A percentile compares a stretch with the other conserved stretches of the same genome.
phyloP scores from a whole-genome alignment of 2,329 filamentous ascomycete species.

The Teratosphaeria destructans region DNA sequence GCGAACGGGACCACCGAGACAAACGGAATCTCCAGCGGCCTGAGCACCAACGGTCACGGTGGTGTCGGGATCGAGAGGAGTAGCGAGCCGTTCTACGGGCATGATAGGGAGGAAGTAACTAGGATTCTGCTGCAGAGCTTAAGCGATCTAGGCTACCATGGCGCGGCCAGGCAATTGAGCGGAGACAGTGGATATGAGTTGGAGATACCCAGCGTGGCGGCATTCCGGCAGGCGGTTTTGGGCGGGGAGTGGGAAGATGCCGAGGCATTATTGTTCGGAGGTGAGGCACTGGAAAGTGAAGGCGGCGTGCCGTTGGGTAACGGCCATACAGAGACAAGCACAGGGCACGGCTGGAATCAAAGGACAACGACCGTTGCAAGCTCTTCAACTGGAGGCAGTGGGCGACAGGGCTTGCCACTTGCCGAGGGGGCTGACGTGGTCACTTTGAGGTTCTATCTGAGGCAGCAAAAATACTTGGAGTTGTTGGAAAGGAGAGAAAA shows the following conservation, averaged over 20 bases:
- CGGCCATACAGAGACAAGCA: conserved; percentile 10
- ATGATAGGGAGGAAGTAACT: conserved; percentile 86
- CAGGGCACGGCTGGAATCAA: conserved; percentile 10
- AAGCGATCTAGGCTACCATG: conserved; percentile 74
- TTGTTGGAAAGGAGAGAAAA: conserved; percentile 69
- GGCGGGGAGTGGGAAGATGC: conserved; percentile 73
- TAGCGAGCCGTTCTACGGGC: conserved; percentile 57
- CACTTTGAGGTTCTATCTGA: conserved; percentile 76
- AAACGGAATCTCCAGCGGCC: conserved; percentile 29
- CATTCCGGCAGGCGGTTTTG: conserved; percentile 71
- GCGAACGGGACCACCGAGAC: conserved; percentile 27
- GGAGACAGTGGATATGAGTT: conserved; percentile 78
- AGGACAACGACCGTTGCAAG: conserved; percentile 13
- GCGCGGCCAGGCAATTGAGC: conserved; percentile 63
- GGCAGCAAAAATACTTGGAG: conserved; percentile 92
- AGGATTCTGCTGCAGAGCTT: conserved; percentile 85
- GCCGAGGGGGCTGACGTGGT: conserved; percentile 64
- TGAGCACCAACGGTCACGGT: conserved; percentile 27
- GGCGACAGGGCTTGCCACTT: conserved; percentile 53
- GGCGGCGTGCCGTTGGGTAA: conserved; percentile 30
- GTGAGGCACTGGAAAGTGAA: conserved; percentile 29
- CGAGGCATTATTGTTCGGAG: conserved; percentile 65
- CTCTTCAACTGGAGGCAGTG: conserved; percentile 15
- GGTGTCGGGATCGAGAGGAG: neutral
- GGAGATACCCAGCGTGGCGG: conserved; percentile 76